Conservation (phyloP, 352 stramenopile species). For the Phytophthora palmivora region DNA sequence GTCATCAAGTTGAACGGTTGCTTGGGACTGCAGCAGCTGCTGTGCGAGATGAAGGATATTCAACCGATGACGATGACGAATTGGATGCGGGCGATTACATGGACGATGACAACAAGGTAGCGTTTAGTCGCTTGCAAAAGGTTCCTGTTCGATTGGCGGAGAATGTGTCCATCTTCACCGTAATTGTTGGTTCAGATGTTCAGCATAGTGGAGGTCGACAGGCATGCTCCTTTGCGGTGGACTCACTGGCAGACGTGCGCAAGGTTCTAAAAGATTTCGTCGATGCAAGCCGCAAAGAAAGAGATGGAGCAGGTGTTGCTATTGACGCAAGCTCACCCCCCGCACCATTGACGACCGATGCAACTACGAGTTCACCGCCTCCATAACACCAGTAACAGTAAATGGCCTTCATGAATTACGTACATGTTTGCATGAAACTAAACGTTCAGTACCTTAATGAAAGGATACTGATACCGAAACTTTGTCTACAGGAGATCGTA, state of each 20-base stretch:
- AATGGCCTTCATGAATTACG: conserved; percentile 1
- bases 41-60: conserved; percentile 41
- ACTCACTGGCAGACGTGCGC: conserved; percentile 70
- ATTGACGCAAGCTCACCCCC: neutral
- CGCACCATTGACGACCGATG: neutral
- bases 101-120: conserved; percentile 84
- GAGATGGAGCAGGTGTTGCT: neutral
- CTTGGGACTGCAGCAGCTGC: conserved; percentile 31
- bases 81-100: conserved; percentile 43
- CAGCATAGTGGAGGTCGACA: conserved; percentile 69
- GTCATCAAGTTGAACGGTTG: conserved; percentile 22
- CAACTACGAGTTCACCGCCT: neutral
- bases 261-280: conserved; percentile 82
- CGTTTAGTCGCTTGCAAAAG: conserved; percentile 80
- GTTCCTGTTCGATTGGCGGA: conserved; percentile 73
- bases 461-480: conserved; percentile 3
- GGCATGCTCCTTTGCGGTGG: conserved; percentile 65
- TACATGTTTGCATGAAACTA: neutral
- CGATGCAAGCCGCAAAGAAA: conserved; percentile 51
- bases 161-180: conserved; percentile 72
- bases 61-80: conserved; percentile 58
- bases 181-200: conserved; percentile 72
- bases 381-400: conserved; percentile 9
- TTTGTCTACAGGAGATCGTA: conserved; percentile 66
- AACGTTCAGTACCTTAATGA: conserved; percentile 16